Base-by-base conservation (phyloP, 352 stramenopile species). In the Aphanomyces astaci region DNA sequence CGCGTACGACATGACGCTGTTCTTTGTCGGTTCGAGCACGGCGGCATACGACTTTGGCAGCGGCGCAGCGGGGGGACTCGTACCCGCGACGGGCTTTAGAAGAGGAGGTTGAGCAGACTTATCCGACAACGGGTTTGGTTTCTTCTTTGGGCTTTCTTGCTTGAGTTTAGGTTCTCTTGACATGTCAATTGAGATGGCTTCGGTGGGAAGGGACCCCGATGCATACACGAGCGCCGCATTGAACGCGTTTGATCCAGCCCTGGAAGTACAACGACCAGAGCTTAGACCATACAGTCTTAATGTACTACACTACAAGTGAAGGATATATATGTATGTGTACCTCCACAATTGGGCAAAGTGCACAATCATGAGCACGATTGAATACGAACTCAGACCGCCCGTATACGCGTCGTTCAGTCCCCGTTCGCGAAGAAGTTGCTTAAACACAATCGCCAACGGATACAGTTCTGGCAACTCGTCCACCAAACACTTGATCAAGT, bases 381-480 rank as follows among this genome's bases (percentile, higher is more conserved):
- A 95, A 73, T 97, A 97, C 56, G 86, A 96, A 63, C 87, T 96
- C 2, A 97, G 75, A 1, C 90, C 90, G 40, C 90, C 90, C 0
- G 87, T 96, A 72, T 96, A 97, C 9, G 88, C 86, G 70, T 97
- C 89, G 68, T 97, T 97, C 11, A 97, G 74, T 40, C 91, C 86
- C 17, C 90, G 86, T 68, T 92, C 87, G 10, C 87, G 84, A 45
- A 97, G 75, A 19, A 97, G 72, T 57, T 96, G 86, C 77, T 97
- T 97, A 59, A 97, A 88, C 2, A 97, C 80, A 62, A 97, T 85
- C 0, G 86, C 86, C 11, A 97, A 67, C 1, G 90, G 90, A 43
- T 95, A 94, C 4, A 97, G 77, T 70, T 95, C 87, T 7, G 88
- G 88, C 60, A 96, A 82, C 33, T 82, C 82, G 36, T 90, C 79